Base-by-base conservation (phyloP, 768 basidiomycete species). In the Podaxis mareebaensis region DNA sequence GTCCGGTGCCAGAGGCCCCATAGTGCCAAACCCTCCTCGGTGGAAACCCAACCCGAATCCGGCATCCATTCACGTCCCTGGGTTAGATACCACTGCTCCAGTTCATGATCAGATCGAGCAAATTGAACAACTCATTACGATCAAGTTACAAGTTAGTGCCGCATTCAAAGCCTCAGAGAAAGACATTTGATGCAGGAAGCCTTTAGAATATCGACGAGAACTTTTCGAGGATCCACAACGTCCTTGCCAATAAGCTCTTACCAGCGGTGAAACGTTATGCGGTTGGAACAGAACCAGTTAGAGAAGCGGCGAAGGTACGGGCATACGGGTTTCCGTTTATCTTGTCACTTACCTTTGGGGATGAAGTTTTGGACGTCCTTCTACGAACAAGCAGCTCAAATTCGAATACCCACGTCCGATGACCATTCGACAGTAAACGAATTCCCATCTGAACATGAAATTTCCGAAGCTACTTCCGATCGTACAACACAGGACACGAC, bases 321-420 rank as follows among this genome's bases (percentile, higher is more conserved):
- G 0, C 30, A 46, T 53, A 26, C 28, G 52, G n/a, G 33, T 30
- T 42, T 46, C 36, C 24, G 7, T 10, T 24, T 2, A 53, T 33
- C 30, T 40, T 17, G 28, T 49, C 17, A 33, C 38, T 42, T 22
- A 39, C 22, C n/a, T 40, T 36, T 38, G 24, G 5, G 17, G 20
- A 11, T 52, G 0, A 69, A 96, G 96, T 98, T 98, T 73, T 99
- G 96, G 96, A 90, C 89, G 3, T 90, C 92, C 0, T 99, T 99
- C 81, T 98, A 95, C 71, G 95, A 98, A 71, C 86, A 91, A 64
- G 94, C 95, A 8, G 96, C 96, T 3, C 89, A 93, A 68, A 90
- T 95, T 30, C 86, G 89, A 44, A 90, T 95, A 49, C 88, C 90
- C 3, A 86, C 86, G 1, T 87, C 82, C 38, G 92, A 87, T 13